Base-by-base conservation (phyloP, 306 rosid species). In the Hippophae gyantsensis region DNA sequence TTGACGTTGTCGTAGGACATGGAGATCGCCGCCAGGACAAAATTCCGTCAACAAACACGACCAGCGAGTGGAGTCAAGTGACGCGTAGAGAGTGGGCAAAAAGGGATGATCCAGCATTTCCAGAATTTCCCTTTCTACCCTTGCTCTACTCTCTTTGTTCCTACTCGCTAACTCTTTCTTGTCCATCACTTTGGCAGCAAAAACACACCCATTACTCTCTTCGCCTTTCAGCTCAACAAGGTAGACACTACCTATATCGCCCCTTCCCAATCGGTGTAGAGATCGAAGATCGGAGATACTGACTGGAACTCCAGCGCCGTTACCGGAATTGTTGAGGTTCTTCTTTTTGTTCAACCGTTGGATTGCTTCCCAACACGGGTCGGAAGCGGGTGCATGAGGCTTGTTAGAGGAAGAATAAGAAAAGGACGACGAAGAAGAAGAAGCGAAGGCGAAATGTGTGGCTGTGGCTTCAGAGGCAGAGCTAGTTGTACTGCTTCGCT, bases 101-200 rank as follows among this genome's bases (percentile, higher is more conserved):
- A 81, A 81, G 0, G 86, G 86, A 43, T 81, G 86, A 61, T 77
- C 80, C 55, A 81, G 43, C 58, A 66, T 48, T 48, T 81, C 72
- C 43, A 81, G 45, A 8, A 81, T 77, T 56, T 77, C 78, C 70
- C 61, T 77, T 52, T 81, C 86, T 42, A 62, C 23, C 69, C 45
- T 71, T 2, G 79, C 81, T 48, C 86, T 69, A 0, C 43, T 52
- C 13, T 69, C 79, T 50, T 78, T 81, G 69, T 69, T 75, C 57
- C 83, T 60, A 1, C 58, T 32, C 6, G 44, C 60, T 6, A 81
- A 60, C 61, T 78, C 86, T 18, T 69, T 70, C 72, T 75, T 78
- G 75, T 81, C 86, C 86, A 81, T 81, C 56, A 77, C 86, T 54
- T 81, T 81, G 0, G 83, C 86, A 1, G 83, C 83, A 6, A 71